Percentiles rank a stretch among this genome's conserved stretches.
Conservation (phyloP, 306 rosid species). For the Mucuna pruriens region DNA sequence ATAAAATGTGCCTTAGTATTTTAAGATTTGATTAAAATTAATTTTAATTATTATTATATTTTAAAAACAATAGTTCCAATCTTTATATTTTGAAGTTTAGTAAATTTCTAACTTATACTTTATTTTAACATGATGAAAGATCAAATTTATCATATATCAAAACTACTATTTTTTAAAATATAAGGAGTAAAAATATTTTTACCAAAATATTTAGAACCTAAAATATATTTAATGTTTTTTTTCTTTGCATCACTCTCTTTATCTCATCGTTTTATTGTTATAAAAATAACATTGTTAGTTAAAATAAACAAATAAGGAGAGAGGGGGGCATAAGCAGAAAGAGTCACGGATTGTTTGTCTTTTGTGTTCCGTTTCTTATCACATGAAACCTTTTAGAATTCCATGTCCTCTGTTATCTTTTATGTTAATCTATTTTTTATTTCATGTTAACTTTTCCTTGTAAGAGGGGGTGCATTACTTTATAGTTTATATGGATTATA, state of each 20-base stretch:
- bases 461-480: conserved; percentile 6
- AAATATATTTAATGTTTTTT: too few relatives aligned
- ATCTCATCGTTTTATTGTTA: background rate
- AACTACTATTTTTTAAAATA: too few relatives aligned
- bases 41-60: too few relatives aligned
- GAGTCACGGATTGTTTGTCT: conserved; percentile 54
- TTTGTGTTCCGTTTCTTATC: conserved; percentile 34
- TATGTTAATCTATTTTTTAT: background rate
- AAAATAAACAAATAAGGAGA: background rate
- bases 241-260: background rate
- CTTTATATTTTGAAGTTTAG: too few relatives aligned
- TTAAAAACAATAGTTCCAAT: too few relatives aligned
- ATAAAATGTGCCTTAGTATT: too few relatives aligned
- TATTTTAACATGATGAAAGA: too few relatives aligned
- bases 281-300: background rate
- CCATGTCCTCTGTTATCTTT: conserved; percentile 10
- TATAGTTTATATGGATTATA: conserved; percentile 36
- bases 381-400: conserved; percentile 42
- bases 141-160: too few relatives aligned
- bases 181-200: too few relatives aligned
- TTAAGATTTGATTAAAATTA: too few relatives aligned
- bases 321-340: background rate
- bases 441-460: conserved; percentile 11
- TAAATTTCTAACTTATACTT: too few relatives aligned
- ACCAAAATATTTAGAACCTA: too few relatives aligned